Evolutionary conservation across 1,284 basidiomycete species (phyloP).

Genomic region (Ceratobasidium theobromae): DNA sequence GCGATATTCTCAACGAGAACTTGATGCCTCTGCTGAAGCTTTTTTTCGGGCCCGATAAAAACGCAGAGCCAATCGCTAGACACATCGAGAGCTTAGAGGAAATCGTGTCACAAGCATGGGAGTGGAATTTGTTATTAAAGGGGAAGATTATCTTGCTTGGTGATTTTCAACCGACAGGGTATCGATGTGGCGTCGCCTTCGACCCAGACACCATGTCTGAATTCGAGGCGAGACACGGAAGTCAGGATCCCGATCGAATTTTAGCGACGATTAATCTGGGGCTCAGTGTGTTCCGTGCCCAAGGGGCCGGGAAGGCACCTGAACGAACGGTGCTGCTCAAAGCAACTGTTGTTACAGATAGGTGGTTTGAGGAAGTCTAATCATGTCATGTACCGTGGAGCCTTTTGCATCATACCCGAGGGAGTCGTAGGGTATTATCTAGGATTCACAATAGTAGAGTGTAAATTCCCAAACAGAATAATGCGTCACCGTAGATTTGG

Average conservation of each 20-base stretch:
- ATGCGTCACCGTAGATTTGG: too few species aligned
- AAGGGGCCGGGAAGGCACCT: neutral
- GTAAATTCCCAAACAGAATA: too few species aligned
- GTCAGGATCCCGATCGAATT: neutral
- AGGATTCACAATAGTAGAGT: neutral
- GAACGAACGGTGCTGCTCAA: neutral
- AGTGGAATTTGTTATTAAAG: constrained; percentile 11
- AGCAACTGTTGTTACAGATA: neutral
- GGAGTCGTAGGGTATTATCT: neutral
- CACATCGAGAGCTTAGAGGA: neutral
- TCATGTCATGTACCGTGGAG: neutral
- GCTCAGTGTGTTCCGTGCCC: neutral
- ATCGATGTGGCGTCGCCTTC: neutral
- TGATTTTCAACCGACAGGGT: constrained; percentile 14
- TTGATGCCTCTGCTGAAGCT: neutral
- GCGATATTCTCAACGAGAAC: neutral
- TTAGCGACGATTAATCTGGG: constrained; percentile 14
- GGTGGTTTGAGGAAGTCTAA: neutral
- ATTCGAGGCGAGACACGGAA: neutral
- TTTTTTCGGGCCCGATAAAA: neutral
- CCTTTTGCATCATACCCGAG: neutral
- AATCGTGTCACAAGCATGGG: constrained; percentile 1
- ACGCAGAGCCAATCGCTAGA: neutral
- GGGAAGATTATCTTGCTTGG: constrained; percentile 8
- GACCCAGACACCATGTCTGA: constrained; percentile 1